phyloP scores from a whole-genome alignment of 148 eudicot species.

The Camellia japonica region DNA sequence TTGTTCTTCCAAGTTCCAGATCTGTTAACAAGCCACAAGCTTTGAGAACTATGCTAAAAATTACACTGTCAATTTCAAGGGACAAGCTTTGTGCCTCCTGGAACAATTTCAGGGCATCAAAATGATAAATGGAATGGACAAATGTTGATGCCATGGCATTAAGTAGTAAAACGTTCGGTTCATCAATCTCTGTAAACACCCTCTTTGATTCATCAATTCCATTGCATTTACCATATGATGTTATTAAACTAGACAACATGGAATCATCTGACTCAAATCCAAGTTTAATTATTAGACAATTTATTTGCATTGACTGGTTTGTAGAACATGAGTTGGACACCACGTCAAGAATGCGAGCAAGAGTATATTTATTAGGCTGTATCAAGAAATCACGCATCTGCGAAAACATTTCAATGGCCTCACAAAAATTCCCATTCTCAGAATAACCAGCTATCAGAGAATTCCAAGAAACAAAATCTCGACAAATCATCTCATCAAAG shows the following conservation, averaged over 20 bases:
- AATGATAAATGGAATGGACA: slow-evolving; percentile 35
- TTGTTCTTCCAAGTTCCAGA: slow-evolving; percentile 43
- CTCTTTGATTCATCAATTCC: slow-evolving; percentile 42
- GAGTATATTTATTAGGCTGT: slow-evolving; percentile 44
- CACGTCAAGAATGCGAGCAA: slow-evolving; percentile 52
- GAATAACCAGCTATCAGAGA: slow-evolving; percentile 55
- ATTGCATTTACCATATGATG: slow-evolving; percentile 59
- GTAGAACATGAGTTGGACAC: slow-evolving; percentile 30
- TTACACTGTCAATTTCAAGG: slow-evolving; percentile 32
- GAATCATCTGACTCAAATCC: slow-evolving; percentile 36
- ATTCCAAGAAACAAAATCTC: slow-evolving; percentile 57
- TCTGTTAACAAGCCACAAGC: slow-evolving; percentile 49
- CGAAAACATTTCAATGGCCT: slow-evolving; percentile 30
- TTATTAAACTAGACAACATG: slow-evolving; percentile 49
- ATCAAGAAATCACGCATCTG: slow-evolving; percentile 32
- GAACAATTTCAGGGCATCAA: slow-evolving; percentile 43
- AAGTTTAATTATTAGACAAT: slow-evolving; percentile 37
- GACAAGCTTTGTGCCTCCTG: slow-evolving; percentile 27
- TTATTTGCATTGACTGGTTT: slow-evolving; percentile 43
- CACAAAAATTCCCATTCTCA: slow-evolving; percentile 31
- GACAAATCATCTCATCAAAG: slow-evolving; percentile 42
- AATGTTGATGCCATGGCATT: slow-evolving; percentile 42
- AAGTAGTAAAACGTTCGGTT: slow-evolving; percentile 28
- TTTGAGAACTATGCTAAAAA: slow-evolving; percentile 47
- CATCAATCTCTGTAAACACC: slow-evolving; percentile 32